These are phyloP conservation scores for Coffea eugenioides DNA, from an alignment of 257 asterid species.

Conservation along the genomic window DNA sequence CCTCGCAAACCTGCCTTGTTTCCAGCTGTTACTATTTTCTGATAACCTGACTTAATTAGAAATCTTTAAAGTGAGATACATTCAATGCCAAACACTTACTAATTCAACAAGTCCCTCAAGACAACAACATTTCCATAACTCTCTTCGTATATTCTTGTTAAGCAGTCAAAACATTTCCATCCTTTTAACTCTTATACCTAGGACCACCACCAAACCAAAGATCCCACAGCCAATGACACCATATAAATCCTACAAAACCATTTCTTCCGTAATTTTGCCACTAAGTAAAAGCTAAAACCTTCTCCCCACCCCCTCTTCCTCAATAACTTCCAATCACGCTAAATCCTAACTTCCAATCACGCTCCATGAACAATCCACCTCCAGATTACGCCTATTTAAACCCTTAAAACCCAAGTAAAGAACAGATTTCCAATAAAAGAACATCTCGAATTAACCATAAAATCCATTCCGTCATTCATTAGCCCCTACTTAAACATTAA, in stretches of 20 bases:
- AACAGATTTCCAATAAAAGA: not conserved
- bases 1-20: not conserved
- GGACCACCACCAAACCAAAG: not conserved
- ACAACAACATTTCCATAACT: not conserved
- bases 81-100: not conserved
- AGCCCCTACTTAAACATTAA: not conserved
- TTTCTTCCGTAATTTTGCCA: not conserved
- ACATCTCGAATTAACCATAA: not conserved
- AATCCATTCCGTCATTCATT: not conserved
- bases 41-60: not conserved
- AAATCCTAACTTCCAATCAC: no score
- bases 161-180: not conserved
- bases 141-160: not conserved
- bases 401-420: not conserved
- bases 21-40: not conserved
- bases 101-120: not conserved
- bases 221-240: not conserved
- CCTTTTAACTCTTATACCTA: not conserved
- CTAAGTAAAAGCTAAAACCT: no score
- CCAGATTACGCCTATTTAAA: not conserved
- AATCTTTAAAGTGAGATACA: not conserved
- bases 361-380: no score
- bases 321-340: no score
- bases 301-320: no score
- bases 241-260: no score